Evolutionary conservation across 1,139 yeast species (phyloP), one percentile per base, ranked within the genome.

Genomic region (Yamadazyma triangularis): DNA sequence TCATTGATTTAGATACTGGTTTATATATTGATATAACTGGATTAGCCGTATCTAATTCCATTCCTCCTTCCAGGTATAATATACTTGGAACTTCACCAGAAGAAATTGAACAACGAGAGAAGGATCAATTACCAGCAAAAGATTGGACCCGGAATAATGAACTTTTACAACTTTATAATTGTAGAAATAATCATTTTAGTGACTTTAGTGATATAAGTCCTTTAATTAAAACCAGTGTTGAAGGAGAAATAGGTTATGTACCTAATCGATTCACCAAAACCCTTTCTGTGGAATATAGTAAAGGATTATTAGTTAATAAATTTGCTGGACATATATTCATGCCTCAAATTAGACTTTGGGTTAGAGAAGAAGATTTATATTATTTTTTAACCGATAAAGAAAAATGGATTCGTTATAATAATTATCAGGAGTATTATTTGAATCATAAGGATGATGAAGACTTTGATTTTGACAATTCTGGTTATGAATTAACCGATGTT

Each of bases 231-330:
- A 38, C 62, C 0, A 28, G 35, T 15, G 47, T 63, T 12, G 70
- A 64, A 44, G 70, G 70, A 8, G 70, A 64, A 43, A 39, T 57
- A 16, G 70, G 67, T 2, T 65, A 63, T 40, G 45, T 64, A 9
- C 71, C 71, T 4, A 44, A 38, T 35, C 48, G 30, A 41, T 63
- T 51, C 39, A 42, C 55, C 3, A 48, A 48, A 4, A 47, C 61
- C 10, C 49, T 65, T 19, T 35, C 47, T 4, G 50, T 40, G 4
- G 72, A 65, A 41, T 64, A 65, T 41, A 33, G 46, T 4, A 40
- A 36, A 16, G 70, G 70, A 3, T 35, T 56, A 31, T 29, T 35
- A 13, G 33, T 39, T 10, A 51, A 48, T 32, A 43, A 42, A 25
- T 54, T 47, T 33, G 33, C 39, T 4, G 47, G 46, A 4, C 56